Percentiles rank a stretch among this genome's conserved stretches.
These are phyloP conservation scores for Coniochaeta sp. DNA, from an alignment of 2,329 filamentous ascomycete genomes.

Conservation along the genomic window DNA sequence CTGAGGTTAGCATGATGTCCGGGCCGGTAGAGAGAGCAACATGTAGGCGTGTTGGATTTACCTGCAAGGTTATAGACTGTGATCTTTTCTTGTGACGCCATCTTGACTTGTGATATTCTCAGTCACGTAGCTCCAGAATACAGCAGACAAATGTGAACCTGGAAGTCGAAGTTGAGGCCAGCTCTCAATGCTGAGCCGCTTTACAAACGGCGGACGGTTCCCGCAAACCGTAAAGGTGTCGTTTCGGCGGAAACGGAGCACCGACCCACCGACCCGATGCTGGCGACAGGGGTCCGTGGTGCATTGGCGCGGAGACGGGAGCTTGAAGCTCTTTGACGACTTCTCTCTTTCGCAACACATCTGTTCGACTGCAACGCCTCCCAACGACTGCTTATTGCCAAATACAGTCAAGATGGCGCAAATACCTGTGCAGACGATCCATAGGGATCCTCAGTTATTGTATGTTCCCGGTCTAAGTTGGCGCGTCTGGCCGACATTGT, in stretches of 20 bases:
- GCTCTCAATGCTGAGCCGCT: background rate
- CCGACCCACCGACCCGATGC: background rate
- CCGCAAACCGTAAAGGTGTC: conserved; percentile 6
- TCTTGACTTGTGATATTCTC: conserved; percentile 14
- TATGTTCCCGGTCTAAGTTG: conserved; percentile 38
- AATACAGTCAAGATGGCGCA: conserved; percentile 59
- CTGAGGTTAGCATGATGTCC: background rate
- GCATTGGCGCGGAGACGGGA: background rate
- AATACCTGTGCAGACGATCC: conserved; percentile 86
- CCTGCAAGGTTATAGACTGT: conserved; percentile 61
- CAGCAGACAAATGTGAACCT: background rate
- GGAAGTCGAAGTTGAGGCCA: background rate
- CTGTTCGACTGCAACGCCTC: background rate
- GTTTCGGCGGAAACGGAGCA: conserved; percentile 6
- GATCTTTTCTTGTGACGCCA: conserved; percentile 48
- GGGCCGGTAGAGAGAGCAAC: background rate
- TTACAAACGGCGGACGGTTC: background rate
- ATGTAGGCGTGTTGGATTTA: conserved; percentile 19
- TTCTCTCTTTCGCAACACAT: conserved; percentile 3
- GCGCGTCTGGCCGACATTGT: background rate
- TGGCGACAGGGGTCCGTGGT: background rate
- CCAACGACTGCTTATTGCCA: background rate
- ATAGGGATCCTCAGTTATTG: conserved; percentile 97
- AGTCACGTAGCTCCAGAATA: background rate
- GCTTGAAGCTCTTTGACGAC: conserved; percentile 5